Evolutionary conservation across 805 yeast species (phyloP).

Genomic region (Clavispora asparagi): DNA sequence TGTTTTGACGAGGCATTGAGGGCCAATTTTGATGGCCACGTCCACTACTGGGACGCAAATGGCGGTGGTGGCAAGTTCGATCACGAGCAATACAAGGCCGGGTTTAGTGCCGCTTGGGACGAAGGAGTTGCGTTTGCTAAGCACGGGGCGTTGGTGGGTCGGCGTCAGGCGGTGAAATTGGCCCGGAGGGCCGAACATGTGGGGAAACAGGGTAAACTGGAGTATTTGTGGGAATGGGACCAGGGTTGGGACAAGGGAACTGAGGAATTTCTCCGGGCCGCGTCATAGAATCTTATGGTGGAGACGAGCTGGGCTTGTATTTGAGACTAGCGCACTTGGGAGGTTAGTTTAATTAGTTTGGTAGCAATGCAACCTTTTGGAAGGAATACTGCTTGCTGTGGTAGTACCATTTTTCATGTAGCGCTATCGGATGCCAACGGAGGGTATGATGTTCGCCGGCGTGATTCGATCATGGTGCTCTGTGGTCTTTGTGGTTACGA

Average conservation of each 20-base stretch:
- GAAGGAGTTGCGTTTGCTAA: conserved; percentile 68
- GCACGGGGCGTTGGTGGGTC: conserved; percentile 69
- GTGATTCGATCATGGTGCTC: too few relatives aligned
- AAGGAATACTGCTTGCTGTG: too few relatives aligned
- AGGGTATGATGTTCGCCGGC: too few relatives aligned
- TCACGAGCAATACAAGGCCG: conserved; percentile 77
- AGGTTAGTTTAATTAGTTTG: too few relatives aligned
- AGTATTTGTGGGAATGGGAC: conserved; percentile 80
- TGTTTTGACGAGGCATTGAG: conserved; percentile 38
- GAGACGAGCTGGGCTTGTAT: too few relatives aligned
- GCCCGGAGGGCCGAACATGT: conserved; percentile 63
- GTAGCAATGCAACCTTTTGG: too few relatives aligned
- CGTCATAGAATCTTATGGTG: neutral
- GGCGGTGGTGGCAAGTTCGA: conserved; percentile 62
- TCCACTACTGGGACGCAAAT: conserved; percentile 61
- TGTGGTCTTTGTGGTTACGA: too few relatives aligned
- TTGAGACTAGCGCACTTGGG: too few relatives aligned
- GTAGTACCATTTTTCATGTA: too few relatives aligned
- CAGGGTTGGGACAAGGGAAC: conserved; percentile 75
- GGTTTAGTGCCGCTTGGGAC: conserved; percentile 67
- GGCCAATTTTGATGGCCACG: conserved; percentile 42
- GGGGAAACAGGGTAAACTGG: conserved; percentile 47
- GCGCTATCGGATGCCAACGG: too few relatives aligned
- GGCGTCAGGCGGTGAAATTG: conserved; percentile 47
- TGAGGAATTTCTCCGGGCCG: conserved; percentile 26